Evolutionary conservation across 371 early-diverging fungal genomes (phyloP).

Genomic region (Homolaphlyctis polyrhiza): DNA sequence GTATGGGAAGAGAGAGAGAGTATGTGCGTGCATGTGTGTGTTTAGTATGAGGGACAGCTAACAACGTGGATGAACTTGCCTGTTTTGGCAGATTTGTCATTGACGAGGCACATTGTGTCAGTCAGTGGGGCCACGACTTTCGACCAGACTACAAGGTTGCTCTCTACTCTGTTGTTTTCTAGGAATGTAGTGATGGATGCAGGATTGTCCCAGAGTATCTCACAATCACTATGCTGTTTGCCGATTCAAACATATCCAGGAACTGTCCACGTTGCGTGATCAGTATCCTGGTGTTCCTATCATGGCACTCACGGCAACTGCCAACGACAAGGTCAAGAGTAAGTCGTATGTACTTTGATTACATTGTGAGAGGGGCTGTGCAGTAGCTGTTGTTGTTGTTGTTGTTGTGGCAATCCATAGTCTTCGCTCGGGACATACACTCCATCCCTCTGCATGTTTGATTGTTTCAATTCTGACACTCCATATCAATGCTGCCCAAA

Average conservation of each 20-base stretch:
- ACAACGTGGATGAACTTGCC: no score
- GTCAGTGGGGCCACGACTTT: constrained; percentile 41
- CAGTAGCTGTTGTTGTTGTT: no score
- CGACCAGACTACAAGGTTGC: background rate
- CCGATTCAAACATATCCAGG: no score
- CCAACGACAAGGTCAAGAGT: constrained; percentile 20
- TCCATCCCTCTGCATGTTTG: background rate
- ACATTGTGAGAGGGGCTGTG: no score
- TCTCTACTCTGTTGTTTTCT: background rate
- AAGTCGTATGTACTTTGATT: background rate
- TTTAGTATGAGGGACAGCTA: no score
- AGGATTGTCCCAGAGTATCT: no score
- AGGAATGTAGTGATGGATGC: constrained; percentile 7
- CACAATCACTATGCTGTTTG: no score
- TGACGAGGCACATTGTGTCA: constrained; percentile 48
- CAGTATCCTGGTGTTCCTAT: constrained; percentile 25
- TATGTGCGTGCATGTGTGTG: no score
- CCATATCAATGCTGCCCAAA: background rate
- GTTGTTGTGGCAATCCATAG: no score
- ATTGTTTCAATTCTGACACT: background rate
- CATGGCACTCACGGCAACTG: constrained; percentile 46
- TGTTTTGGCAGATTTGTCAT: no score
- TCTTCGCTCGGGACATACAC: no score
- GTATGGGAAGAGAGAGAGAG: no score
- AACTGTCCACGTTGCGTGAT: constrained; percentile 25